These are phyloP conservation scores for Pichia heedii DNA, from an alignment of 805 yeast species.

Conservation along the genomic window DNA sequence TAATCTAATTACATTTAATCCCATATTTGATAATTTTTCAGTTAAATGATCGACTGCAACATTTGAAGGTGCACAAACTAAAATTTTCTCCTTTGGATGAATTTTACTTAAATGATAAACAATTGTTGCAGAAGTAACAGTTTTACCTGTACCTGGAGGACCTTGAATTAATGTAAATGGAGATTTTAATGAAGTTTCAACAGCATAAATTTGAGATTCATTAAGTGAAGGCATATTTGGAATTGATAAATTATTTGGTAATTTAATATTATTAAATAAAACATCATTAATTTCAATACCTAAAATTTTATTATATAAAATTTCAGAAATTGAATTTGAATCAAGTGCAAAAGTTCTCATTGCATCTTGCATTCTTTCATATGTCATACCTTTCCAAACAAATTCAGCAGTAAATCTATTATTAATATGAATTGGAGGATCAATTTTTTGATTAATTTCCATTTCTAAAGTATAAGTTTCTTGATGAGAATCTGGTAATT, in stretches of 20 bases:
- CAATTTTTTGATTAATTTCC: conserved; percentile 27
- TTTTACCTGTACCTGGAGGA: conserved; percentile 96
- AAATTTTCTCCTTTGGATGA: conserved; percentile 47
- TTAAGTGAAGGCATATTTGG: conserved; percentile 66
- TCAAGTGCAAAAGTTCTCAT: conserved; percentile 62
- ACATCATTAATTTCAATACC: conserved; percentile 70
- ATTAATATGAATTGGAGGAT: conserved; percentile 51
- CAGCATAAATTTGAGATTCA: conserved; percentile 72
- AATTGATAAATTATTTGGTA: conserved; percentile 55
- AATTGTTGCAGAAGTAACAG: conserved; percentile 86
- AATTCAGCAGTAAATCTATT: conserved; percentile 75
- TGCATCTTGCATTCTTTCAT: conserved; percentile 77
- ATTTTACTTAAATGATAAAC: conserved; percentile 63
- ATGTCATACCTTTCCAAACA: conserved; percentile 83
- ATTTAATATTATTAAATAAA: conserved; percentile 49
- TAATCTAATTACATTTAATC: conserved; percentile 69
- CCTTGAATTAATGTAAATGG: conserved; percentile 86
- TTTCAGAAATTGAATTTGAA: conserved; percentile 60
- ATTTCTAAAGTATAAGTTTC: conserved; percentile 71
- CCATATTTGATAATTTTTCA: conserved; percentile 56
- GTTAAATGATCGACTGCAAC: conserved; percentile 93
- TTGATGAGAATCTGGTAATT: conserved; percentile 55
- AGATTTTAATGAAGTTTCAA: conserved; percentile 52
- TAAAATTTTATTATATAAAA: conserved; percentile 64
- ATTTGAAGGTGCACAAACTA: conserved; percentile 93